phyloP scores from a whole-genome alignment of 108 stramenopile species.

The Skeletonema potamos region DNA sequence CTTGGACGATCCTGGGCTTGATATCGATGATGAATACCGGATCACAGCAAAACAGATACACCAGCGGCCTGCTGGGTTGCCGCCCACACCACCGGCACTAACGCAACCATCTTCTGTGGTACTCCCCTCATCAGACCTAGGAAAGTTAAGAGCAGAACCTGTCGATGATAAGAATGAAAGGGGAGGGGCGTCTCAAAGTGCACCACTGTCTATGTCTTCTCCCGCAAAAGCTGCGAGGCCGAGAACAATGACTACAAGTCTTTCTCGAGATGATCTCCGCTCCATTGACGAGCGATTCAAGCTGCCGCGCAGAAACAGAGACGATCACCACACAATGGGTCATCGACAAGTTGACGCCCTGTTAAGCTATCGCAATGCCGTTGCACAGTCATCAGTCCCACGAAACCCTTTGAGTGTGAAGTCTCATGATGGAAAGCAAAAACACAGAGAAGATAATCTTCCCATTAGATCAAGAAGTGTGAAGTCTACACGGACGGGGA shows the following conservation, averaged over 20 bases:
- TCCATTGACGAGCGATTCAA: constrained; percentile 28
- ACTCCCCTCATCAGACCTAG: constrained; percentile 70
- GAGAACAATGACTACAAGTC: constrained; percentile 29
- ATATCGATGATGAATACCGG: constrained; percentile 11
- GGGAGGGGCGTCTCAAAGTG: background rate
- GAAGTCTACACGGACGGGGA: constrained; percentile 14
- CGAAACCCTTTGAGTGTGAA: constrained; percentile 21
- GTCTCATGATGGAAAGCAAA: constrained; percentile 42
- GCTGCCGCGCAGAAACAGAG: constrained; percentile 16
- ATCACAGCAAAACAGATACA: background rate
- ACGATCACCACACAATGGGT: constrained; percentile 28
- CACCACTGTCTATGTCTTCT: background rate
- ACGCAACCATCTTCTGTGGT: constrained; percentile 70
- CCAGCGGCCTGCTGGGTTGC: constrained; percentile 14
- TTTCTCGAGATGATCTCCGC: constrained; percentile 64
- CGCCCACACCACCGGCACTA: constrained; percentile 60
- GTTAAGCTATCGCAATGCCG: constrained; percentile 50
- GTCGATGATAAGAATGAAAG: constrained; percentile 8
- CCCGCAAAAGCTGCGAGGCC: background rate
- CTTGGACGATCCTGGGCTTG: constrained; percentile 20
- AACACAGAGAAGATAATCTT: constrained; percentile 12
- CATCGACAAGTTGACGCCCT: constrained; percentile 41
- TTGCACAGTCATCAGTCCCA: constrained; percentile 24
- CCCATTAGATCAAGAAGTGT: constrained; percentile 16
- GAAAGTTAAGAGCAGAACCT: constrained; percentile 35